phyloP scores from a whole-genome alignment of 23 red algal genomes.

The Agarophyton chilense region DNA sequence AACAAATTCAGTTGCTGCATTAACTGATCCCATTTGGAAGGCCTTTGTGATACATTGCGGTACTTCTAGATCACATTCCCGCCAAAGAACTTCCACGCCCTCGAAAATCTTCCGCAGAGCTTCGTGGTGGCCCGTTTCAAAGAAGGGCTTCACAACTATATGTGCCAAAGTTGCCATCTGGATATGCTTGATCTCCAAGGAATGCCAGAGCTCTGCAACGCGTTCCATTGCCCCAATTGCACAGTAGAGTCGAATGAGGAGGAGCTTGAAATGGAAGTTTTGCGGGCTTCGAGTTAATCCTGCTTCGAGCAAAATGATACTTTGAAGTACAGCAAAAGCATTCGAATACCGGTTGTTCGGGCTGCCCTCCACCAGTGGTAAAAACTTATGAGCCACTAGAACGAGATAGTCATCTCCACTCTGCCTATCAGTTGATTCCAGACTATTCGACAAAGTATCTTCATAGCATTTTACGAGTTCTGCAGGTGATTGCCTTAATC shows the following conservation, averaged over 20 bases:
- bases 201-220: slow-evolving; percentile 53
- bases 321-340: slow-evolving; percentile 31
- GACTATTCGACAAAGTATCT: not conserved
- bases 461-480: slow-evolving; percentile 38
- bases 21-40: slow-evolving; percentile 40
- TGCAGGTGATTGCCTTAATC: not conserved
- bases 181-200: slow-evolving; percentile 62
- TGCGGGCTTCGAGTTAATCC: slow-evolving; percentile 56
- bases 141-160: slow-evolving; percentile 48
- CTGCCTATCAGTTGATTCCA: slow-evolving; percentile 63
- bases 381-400: slow-evolving; percentile 42
- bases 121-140: slow-evolving; percentile 60
- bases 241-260: slow-evolving; percentile 49
- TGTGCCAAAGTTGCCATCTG: slow-evolving; percentile 59
- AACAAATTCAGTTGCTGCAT: slow-evolving; percentile 60
- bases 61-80: slow-evolving; percentile 63
- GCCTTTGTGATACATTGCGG: slow-evolving; percentile 53
- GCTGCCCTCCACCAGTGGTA: not conserved
- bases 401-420: slow-evolving; percentile 69
- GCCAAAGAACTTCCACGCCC: slow-evolving; percentile 41
- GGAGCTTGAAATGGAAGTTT: slow-evolving; percentile 70
- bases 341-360: slow-evolving; percentile 33
- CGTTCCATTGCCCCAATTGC: slow-evolving; percentile 43
- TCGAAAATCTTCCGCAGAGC: slow-evolving; percentile 24
- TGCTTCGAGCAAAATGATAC: slow-evolving; percentile 29